A percentile compares a stretch with the other conserved stretches of the same genome.
phyloP scores from a whole-genome alignment of 1,284 basidiomycete genomes.

The Microbotryum silenes-acaulis region DNA sequence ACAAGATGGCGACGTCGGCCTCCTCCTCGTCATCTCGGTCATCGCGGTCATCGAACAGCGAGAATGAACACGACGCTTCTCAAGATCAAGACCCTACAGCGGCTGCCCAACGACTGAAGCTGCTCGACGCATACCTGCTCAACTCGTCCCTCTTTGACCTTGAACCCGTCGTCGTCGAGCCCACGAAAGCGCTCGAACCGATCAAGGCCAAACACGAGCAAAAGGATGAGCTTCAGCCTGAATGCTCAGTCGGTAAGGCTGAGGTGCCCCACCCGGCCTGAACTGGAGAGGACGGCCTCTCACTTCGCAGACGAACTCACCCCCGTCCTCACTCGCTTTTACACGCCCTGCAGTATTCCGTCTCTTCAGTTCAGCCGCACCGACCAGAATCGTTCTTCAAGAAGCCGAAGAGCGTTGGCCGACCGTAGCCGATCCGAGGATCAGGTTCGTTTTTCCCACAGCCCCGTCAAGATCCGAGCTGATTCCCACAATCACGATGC shows the following conservation, averaged over 20 bases:
- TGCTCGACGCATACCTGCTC: too few species aligned
- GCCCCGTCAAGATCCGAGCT: too few species aligned
- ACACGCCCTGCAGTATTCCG: constrained; percentile 10
- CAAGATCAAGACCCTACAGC: too few species aligned
- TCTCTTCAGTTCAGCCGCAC: constrained; percentile 21
- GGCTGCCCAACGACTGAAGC: too few species aligned
- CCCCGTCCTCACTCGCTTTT: too few species aligned
- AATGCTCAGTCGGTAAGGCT: not conserved
- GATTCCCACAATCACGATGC: not conserved
- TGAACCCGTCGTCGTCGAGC: not conserved
- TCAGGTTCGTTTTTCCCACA: constrained; percentile 5
- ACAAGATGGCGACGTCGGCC: too few species aligned
- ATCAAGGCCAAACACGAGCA: not conserved
- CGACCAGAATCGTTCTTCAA: constrained; percentile 13
- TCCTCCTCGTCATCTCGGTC: too few species aligned
- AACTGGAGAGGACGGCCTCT: not conserved
- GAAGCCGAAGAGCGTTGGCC: constrained; percentile 4
- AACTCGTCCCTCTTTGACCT: too few species aligned
- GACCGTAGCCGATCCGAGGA: constrained; percentile 13
- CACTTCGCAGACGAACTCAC: too few species aligned
- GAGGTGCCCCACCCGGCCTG: too few species aligned
- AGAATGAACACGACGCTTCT: too few species aligned
- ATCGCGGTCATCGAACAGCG: too few species aligned
- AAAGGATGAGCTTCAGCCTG: not conserved
- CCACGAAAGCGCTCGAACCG: not conserved